Percentiles rank a stretch among this genome's conserved stretches.
Evolutionary conservation across 2,329 filamentous ascomycete species (phyloP).

Genomic region (Cordyceps cateniannulata): DNA sequence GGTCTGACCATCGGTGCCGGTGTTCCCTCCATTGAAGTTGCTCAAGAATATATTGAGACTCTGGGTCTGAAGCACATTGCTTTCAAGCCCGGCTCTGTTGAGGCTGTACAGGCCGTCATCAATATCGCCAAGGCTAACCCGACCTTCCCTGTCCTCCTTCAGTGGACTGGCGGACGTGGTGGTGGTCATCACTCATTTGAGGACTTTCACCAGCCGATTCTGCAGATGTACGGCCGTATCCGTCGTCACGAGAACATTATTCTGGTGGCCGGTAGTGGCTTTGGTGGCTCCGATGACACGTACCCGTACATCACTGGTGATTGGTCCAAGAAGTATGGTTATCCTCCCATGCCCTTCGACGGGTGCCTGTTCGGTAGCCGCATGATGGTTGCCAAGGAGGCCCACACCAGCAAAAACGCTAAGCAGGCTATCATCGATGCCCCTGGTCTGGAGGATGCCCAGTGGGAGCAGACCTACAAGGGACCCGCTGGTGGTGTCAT

Average conservation of each 20-base stretch:
- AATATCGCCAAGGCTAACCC: conserved; percentile 94
- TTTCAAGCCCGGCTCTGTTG: conserved; percentile 87
- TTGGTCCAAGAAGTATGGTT: conserved; percentile 83
- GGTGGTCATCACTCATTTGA: conserved; percentile 94
- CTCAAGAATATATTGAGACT: conserved; percentile 89
- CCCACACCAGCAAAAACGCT: conserved; percentile 76
- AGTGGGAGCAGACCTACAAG: conserved; percentile 94
- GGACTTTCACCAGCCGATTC: conserved; percentile 87
- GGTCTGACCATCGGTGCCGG: conserved; percentile 89
- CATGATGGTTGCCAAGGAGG: conserved; percentile 93
- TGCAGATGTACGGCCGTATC: conserved; percentile 87
- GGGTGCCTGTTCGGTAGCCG: conserved; percentile 86
- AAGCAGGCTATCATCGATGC: conserved; percentile 89
- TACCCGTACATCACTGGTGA: conserved; percentile 86
- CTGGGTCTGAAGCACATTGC: conserved; percentile 87
- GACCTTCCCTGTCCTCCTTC: conserved; percentile 82
- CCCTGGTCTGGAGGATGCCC: conserved; percentile 68
- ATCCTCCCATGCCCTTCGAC: conserved; percentile 90
- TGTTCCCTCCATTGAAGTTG: conserved; percentile 88
- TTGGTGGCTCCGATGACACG: conserved; percentile 82
- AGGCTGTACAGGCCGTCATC: conserved; percentile 83
- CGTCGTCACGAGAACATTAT: conserved; percentile 81
- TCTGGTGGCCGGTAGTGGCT: conserved; percentile 83
- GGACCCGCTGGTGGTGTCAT: conserved; percentile 87
- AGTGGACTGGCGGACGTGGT: conserved; percentile 92